Evolutionary conservation across 352 stramenopile genomes (phyloP), one percentile per base, ranked within the genome.

Genomic region (Poterioochromonas sp.): DNA sequence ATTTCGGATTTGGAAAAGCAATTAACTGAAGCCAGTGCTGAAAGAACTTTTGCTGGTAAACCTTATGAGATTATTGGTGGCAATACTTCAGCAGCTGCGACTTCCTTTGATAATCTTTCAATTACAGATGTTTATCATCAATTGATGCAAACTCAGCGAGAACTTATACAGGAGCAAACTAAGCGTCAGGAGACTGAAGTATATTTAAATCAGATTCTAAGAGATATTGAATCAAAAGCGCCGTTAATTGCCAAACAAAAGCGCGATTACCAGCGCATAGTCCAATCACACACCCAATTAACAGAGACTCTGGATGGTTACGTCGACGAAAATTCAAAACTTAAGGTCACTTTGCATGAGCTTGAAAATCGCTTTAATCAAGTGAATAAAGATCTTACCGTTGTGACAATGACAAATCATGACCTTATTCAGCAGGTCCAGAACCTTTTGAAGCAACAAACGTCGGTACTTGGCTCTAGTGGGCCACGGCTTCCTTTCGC

Each of bases 381-480:
- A 26, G 84, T 88, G 62, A 86, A 91, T 82, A 84, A 84, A 43
- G 88, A 94, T 76, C 89, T 87, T 47, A 82, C 88, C 0, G 87
- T 90, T 39, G 83, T 95, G 29, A 83, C 85, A 34, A 85, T 90
- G 76, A 91, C 90, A 53, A 91, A 93, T 43, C 86, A 92, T 37
- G 91, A 96, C 79, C 84, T 97, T 62, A 93, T 91, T 3, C 86
- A 87, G 12, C 93, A 97, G 83, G 90, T 97, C 2, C 93, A 96
- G 82, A 86, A 93, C 74, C 58, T 92, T 35, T n/a, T 74, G 40
- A 29, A 39, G 35, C 2, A 15, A n/a, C n/a, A n/a, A n/a, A n/a
- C n/a, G n/a, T n/a, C n/a, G n/a, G 87, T 86, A 20, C 85, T 96
- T 34, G 83, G 95, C 51, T 79, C 83, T 2, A 63, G 60, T 37